Conservation (phyloP, 192 early-diverging fungal genomes). For the Linderina pennispora region DNA sequence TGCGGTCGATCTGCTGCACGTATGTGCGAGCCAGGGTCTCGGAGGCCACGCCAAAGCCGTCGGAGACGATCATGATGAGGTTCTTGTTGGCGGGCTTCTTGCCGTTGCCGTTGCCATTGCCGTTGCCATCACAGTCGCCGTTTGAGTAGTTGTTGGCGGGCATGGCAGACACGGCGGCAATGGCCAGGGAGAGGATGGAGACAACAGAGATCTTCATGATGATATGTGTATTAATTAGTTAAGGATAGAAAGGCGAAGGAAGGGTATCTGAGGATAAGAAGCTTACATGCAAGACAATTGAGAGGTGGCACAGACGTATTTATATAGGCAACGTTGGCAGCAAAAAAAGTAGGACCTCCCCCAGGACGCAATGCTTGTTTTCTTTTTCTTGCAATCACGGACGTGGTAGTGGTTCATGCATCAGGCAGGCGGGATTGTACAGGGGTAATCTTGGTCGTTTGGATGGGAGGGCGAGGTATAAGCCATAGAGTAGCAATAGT, state of each 20-base stretch:
- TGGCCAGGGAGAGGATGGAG: not conserved
- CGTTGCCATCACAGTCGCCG: too few relatives aligned
- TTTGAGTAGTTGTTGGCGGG: not conserved
- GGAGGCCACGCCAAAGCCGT: constrained; percentile 84
- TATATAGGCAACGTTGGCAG: not conserved
- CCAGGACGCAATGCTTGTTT: too few relatives aligned
- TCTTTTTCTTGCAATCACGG: too few relatives aligned
- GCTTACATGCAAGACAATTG: not conserved
- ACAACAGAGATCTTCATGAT: not conserved
- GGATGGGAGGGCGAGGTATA: too few relatives aligned
- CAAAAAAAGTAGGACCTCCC: too few relatives aligned
- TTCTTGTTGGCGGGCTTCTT: constrained; percentile 20
- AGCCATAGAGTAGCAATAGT: too few relatives aligned
- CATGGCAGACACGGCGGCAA: not conserved
- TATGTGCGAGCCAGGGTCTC: constrained; percentile 68
- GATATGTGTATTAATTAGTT: not conserved
- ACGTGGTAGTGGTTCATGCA: too few relatives aligned
- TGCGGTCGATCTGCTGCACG: constrained; percentile 50
- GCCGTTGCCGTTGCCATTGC: too few relatives aligned
- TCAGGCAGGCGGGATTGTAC: too few relatives aligned
- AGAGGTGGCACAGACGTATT: too few relatives aligned
- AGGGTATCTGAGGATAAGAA: not conserved
- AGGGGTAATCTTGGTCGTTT: too few relatives aligned
- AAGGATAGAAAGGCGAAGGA: not conserved
- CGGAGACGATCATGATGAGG: constrained; percentile 79